Evolutionary conservation across 1,284 basidiomycete genomes (phyloP), one percentile per base, ranked within the genome.

Genomic region (Erythrobasidium hasegawianum): DNA sequence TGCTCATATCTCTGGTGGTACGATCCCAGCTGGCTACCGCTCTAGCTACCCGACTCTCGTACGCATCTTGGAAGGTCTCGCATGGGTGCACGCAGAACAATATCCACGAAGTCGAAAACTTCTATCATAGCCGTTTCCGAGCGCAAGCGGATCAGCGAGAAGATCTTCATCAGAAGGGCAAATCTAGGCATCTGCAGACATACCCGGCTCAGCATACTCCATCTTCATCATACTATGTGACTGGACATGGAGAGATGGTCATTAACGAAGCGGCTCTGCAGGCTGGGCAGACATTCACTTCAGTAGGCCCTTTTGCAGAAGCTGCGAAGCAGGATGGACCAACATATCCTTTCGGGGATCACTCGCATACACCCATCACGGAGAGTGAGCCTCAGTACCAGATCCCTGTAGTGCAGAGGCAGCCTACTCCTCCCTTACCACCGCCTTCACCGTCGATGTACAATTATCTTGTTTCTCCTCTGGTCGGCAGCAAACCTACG

Each of bases 101-200:
- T 14, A 39, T 69, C 20, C 45, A 59, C 50, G 68, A 69, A 43
- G 66, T 69, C 33, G 65, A 67, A 54, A 60, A 67, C 33, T 47
- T 69, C 0, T 64, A 64, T 43, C 57, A 55, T 2, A 55, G 43
- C 47, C 62, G 56, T 22, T 65, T 65, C 45, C 29, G 38, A 29
- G 27, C n/a, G 27, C 62, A 65, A 47, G 43, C 40, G 13, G 22
- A 27, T 2, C 13, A 45, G 39, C 38, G 57, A 47, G 50, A n/a
- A 20, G 22, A 20, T 7, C 26, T 16, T 5, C 16, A 22, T 53
- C 18, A 26, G 20, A 53, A 22, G 16, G 50, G 50, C 50, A 24
- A 24, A 22, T 16, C n/a, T 16, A 22, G 26, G 16, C 22, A 29
- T 9, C 8, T 24, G 5, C 14, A 5, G 14, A 5, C 45, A 4